These are phyloP conservation scores for Euphorbia tirucalli DNA, from an alignment of 345 rosid genomes.

Conservation along the genomic window DNA sequence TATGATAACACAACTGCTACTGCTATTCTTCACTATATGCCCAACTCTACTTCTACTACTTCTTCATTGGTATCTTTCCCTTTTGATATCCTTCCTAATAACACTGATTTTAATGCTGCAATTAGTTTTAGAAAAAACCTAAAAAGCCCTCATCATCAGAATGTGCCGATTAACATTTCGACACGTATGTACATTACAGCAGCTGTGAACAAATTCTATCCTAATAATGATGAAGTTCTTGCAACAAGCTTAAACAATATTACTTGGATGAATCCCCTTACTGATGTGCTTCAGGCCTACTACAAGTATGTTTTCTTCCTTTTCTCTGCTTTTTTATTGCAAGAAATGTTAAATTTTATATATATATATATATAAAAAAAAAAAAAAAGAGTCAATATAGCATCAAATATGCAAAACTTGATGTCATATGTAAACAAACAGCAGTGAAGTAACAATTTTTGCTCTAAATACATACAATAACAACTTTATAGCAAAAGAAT, in stretches of 20 bases:
- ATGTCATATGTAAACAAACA: no score
- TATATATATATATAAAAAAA: no score
- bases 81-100: slow-evolving; percentile 15
- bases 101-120: slow-evolving; percentile 21
- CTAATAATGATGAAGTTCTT: not conserved
- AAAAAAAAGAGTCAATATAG: no score
- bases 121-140: slow-evolving; percentile 8
- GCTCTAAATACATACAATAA: no score
- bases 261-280: slow-evolving; percentile 25
- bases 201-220: not conserved
- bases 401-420: no score
- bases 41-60: slow-evolving; percentile 26
- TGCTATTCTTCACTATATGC: slow-evolving; percentile 63
- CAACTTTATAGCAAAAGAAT: no score
- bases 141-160: not conserved
- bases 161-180: slow-evolving; percentile 25
- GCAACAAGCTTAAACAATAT: slow-evolving; percentile 45
- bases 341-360: no score
- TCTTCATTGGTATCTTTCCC: slow-evolving; percentile 30
- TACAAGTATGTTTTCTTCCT: slow-evolving; percentile 18
- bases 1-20: slow-evolving; percentile 84
- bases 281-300: slow-evolving; percentile 44
- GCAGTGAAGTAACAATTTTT: no score
- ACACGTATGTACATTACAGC: not conserved
- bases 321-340: no score